These are phyloP conservation scores for Cubamyces sp. DNA, from an alignment of 768 basidiomycete genomes.

Conservation along the genomic window DNA sequence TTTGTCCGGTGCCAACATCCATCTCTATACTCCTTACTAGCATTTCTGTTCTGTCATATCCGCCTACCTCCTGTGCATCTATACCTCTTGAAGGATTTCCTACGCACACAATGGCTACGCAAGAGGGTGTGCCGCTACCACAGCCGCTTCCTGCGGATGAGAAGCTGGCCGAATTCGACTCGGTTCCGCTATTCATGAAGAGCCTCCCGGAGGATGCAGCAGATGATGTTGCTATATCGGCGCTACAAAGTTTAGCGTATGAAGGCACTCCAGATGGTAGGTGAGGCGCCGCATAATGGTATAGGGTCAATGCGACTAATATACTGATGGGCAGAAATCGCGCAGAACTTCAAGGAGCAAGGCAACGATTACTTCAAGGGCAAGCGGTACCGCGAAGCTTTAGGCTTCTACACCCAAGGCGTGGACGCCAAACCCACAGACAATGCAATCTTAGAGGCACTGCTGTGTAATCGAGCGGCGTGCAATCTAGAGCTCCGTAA, in stretches of 20 bases:
- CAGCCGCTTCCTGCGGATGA: constrained; percentile 36
- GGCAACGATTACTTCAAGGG: constrained; percentile 94
- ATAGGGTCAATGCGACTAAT: not conserved
- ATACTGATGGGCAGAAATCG: constrained; percentile 63
- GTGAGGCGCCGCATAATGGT: constrained; percentile 37
- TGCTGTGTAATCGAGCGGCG: constrained; percentile 90
- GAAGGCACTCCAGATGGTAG: constrained; percentile 94
- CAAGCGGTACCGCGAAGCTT: constrained; percentile 84
- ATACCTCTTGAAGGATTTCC: not conserved
- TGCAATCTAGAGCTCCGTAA: constrained; percentile 88
- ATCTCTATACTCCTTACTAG: not conserved
- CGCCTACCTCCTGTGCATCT: not conserved
- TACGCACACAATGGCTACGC: constrained; percentile 11
- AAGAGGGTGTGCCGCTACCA: constrained; percentile 23
- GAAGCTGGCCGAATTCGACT: constrained; percentile 54
- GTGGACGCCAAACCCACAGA: constrained; percentile 83
- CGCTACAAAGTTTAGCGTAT: constrained; percentile 82
- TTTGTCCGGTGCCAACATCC: not conserved
- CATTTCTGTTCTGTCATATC: not conserved
- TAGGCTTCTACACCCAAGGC: constrained; percentile 89
- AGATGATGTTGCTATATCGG: constrained; percentile 72
- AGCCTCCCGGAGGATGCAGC: constrained; percentile 70
- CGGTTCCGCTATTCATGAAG: constrained; percentile 91
- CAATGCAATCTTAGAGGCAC: constrained; percentile 55
- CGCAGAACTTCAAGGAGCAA: constrained; percentile 91